Conservation (phyloP, 1,284 basidiomycete genomes). For the Sporisorium scitamineum region DNA sequence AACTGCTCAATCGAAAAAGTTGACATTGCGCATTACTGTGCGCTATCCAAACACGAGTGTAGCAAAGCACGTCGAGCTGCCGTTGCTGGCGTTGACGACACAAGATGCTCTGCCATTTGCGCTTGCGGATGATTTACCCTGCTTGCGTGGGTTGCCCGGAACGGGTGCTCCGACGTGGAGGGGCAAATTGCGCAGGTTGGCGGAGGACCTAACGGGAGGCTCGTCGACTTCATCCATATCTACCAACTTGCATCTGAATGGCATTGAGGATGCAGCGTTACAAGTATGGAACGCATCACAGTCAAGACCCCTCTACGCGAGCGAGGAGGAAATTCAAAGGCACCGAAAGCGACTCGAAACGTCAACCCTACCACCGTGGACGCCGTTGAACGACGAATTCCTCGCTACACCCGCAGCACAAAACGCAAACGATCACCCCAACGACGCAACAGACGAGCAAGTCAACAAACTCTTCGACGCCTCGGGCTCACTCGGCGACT, state of each 20-base stretch:
- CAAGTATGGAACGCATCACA: constrained; percentile 28
- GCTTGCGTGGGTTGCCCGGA: constrained; percentile 19
- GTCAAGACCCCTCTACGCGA: constrained; percentile 18
- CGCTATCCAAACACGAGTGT: not conserved
- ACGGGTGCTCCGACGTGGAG: not conserved
- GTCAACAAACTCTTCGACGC: constrained; percentile 9
- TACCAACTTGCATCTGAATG: not conserved
- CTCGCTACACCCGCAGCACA: not conserved
- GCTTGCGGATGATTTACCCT: constrained; percentile 37
- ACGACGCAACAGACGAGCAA: constrained; percentile 4
- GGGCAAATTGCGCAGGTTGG: not conserved
- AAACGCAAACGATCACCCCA: not conserved
- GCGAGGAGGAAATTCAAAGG: constrained; percentile 15
- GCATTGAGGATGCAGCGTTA: not conserved
- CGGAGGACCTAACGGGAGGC: not conserved
- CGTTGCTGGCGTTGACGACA: constrained; percentile 13
- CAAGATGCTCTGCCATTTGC: constrained; percentile 36
- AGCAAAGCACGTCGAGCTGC: constrained; percentile 14
- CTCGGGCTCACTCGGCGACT: constrained; percentile 4
- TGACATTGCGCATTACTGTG: constrained; percentile 18
- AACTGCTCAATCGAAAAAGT: not conserved
- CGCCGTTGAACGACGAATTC: constrained; percentile 13
- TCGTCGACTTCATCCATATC: not conserved
- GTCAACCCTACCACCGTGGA: constrained; percentile 21
- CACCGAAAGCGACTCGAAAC: not conserved